These are phyloP conservation scores for Nitzschia sp. DNA, from an alignment of 108 stramenopile species.

Conservation along the genomic window DNA sequence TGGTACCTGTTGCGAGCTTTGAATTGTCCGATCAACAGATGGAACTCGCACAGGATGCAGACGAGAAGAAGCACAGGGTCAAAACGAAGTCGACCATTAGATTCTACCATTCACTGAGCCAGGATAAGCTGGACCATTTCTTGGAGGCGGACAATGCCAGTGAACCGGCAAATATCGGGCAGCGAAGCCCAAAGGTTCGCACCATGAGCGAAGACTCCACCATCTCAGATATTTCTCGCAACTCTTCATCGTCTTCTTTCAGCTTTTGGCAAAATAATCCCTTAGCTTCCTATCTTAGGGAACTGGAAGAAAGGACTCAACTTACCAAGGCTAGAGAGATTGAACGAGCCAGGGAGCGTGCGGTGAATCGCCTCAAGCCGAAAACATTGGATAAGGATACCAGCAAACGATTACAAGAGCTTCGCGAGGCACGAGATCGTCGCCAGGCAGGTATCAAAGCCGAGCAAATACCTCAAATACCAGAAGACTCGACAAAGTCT, in stretches of 20 bases:
- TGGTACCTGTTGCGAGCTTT: constrained; percentile 79
- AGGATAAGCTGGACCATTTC: constrained; percentile 17
- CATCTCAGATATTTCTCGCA: constrained; percentile 28
- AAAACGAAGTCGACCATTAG: not conserved
- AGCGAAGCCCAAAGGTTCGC: constrained; percentile 11
- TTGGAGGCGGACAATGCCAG: constrained; percentile 12
- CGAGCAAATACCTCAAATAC: not conserved
- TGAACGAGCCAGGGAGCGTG: constrained; percentile 42
- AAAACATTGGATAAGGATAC: constrained; percentile 48
- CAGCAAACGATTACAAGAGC: constrained; percentile 44
- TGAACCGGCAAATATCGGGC: constrained; percentile 10
- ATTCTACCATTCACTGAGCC: constrained; percentile 7
- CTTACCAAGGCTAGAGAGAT: constrained; percentile 40
- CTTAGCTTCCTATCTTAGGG: constrained; percentile 31
- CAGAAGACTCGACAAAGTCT: constrained; percentile 1
- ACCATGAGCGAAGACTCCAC: constrained; percentile 5
- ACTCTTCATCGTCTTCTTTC: not conserved
- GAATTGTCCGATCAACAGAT: constrained; percentile 57
- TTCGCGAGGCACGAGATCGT: constrained; percentile 51
- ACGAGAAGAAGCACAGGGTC: constrained; percentile 40
- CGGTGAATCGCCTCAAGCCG: constrained; percentile 54
- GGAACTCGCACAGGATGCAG: constrained; percentile 30
- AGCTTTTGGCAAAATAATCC: constrained; percentile 42
- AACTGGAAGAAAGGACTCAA: constrained; percentile 32
- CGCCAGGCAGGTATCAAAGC: constrained; percentile 2